Evolutionary conservation across 2,329 filamentous ascomycete genomes (phyloP).

Genomic region (Fonsecaea pedrosoi): DNA sequence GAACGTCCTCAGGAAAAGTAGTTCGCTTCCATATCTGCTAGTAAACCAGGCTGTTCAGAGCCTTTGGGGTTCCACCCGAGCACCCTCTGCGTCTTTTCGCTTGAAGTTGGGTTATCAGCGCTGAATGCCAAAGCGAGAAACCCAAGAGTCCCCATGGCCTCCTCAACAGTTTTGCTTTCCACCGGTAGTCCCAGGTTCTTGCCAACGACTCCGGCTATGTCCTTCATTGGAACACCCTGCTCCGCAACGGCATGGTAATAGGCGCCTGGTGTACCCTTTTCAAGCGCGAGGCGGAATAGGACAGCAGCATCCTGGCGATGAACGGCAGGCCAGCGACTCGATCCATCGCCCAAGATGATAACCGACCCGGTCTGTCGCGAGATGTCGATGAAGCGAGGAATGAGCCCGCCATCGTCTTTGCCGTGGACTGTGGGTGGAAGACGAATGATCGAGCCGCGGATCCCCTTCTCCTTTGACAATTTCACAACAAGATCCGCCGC

Average conservation of each 20-base stretch:
- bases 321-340: constrained; percentile 48
- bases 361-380: constrained; percentile 44
- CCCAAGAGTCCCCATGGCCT: constrained; percentile 44
- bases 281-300: constrained; percentile 49
- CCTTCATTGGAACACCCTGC: constrained; percentile 46
- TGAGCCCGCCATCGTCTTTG: constrained; percentile 45
- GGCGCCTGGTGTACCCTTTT: constrained; percentile 47
- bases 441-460: constrained; percentile 48
- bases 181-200: constrained; percentile 46
- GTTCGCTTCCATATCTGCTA: constrained; percentile 44
- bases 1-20: constrained; percentile 35
- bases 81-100: constrained; percentile 46
- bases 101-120: constrained; percentile 46
- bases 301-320: constrained; percentile 50
- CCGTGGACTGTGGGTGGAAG: constrained; percentile 52
- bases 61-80: constrained; percentile 47
- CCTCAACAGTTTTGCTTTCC: constrained; percentile 40
- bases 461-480: constrained; percentile 41
- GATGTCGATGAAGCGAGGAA: constrained; percentile 39
- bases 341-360: constrained; percentile 48
- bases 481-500: constrained; percentile 41
- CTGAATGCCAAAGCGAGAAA: constrained; percentile 41
- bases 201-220: constrained; percentile 48
- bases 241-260: constrained; percentile 50
- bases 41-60: constrained; percentile 34